A percentile compares a stretch with the other conserved stretches of the same genome.
phyloP scores from a whole-genome alignment of 768 basidiomycete species.

The Mycena metata region DNA sequence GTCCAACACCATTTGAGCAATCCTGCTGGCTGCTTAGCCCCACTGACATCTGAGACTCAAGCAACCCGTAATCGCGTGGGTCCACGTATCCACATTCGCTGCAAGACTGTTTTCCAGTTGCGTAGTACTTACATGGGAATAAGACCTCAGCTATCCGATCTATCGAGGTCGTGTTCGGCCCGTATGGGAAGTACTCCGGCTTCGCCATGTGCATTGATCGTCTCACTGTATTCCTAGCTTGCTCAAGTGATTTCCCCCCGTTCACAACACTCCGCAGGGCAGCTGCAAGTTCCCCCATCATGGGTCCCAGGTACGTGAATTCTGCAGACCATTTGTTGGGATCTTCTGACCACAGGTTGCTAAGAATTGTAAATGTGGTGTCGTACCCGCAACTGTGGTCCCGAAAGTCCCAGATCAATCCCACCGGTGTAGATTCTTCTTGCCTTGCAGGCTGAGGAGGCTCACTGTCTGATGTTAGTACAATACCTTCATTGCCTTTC shows the following conservation, averaged over 20 bases:
- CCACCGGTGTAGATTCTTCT: too few relatives aligned
- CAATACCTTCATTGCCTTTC: too few relatives aligned
- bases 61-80: background rate
- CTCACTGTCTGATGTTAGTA: too few relatives aligned
- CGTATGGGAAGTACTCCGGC: background rate
- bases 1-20: background rate
- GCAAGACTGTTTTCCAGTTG: background rate
- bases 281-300: too few relatives aligned
- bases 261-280: too few relatives aligned
- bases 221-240: background rate
- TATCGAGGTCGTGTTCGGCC: background rate
- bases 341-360: too few relatives aligned
- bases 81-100: background rate
- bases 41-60: background rate
- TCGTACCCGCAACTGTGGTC: too few relatives aligned
- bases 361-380: too few relatives aligned
- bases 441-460: too few relatives aligned
- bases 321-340: too few relatives aligned
- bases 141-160: background rate
- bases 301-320: too few relatives aligned
- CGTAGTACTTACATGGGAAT: background rate
- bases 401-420: too few relatives aligned
- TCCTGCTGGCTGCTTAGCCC: background rate
- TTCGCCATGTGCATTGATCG: background rate
- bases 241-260: background rate